Evolutionary conservation across 805 yeast species (phyloP).

Genomic region (Zygoascus ofunaensis): DNA sequence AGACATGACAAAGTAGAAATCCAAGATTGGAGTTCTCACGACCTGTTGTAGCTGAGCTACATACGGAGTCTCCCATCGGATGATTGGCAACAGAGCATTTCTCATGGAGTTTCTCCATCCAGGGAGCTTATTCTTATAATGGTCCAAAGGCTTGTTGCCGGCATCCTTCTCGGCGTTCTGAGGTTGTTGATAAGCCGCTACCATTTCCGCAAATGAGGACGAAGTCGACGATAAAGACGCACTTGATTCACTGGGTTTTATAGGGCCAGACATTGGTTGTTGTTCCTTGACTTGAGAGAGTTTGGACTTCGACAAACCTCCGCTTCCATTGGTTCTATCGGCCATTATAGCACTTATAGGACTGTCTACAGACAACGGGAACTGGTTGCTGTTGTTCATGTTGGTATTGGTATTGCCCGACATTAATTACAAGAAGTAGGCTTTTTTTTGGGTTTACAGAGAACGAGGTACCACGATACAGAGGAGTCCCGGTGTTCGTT

Average conservation of each 20-base stretch:
- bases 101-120: slow-evolving; percentile 41
- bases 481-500: too few relatives aligned
- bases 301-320: too few relatives aligned
- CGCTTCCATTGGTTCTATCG: neutral
- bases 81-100: slow-evolving; percentile 41
- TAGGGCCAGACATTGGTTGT: too few relatives aligned
- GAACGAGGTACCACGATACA: too few relatives aligned
- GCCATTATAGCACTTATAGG: neutral
- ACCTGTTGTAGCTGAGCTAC: slow-evolving; percentile 48
- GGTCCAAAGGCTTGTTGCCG: slow-evolving; percentile 60
- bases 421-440: too few relatives aligned
- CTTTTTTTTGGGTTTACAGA: too few relatives aligned
- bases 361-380: neutral
- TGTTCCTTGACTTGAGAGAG: too few relatives aligned
- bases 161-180: slow-evolving; percentile 43
- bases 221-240: slow-evolving; percentile 8
- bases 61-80: slow-evolving; percentile 55
- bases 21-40: slow-evolving; percentile 43
- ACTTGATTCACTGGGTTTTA: neutral
- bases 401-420: too few relatives aligned
- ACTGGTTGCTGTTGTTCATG: slow-evolving; percentile 1
- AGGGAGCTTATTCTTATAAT: slow-evolving; percentile 52
- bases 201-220: slow-evolving; percentile 16
- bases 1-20: slow-evolving; percentile 73
- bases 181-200: slow-evolving; percentile 20